Evolutionary conservation across 495 filamentous ascomycete genomes (phyloP).

Genomic region (Aspergillus taichungensis): DNA sequence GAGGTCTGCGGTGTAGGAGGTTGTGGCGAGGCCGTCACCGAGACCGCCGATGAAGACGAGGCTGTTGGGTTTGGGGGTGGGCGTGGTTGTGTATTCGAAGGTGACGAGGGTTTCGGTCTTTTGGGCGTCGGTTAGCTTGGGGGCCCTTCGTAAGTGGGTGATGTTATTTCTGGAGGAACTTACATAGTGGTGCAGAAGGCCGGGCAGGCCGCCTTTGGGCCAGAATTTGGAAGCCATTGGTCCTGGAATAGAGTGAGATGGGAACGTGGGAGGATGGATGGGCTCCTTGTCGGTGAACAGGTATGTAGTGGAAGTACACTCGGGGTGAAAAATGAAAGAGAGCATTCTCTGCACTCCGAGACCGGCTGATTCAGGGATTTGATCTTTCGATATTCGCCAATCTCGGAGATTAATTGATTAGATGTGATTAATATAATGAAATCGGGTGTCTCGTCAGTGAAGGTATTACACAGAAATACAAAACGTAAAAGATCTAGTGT

Average conservation of each 20-base stretch:
- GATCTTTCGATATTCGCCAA: too few relatives aligned
- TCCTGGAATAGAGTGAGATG: not conserved
- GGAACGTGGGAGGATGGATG: too few relatives aligned
- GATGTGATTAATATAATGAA: too few relatives aligned
- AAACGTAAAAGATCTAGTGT: too few relatives aligned
- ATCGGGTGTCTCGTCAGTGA: too few relatives aligned
- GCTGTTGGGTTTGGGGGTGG: constrained; percentile 45
- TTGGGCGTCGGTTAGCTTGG: not conserved
- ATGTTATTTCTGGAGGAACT: constrained; percentile 1
- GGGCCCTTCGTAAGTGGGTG: not conserved
- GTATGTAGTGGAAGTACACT: too few relatives aligned
- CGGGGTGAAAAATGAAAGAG: too few relatives aligned
- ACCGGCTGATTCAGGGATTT: too few relatives aligned
- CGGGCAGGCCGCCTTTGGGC: constrained; percentile 40
- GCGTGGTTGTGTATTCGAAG: constrained; percentile 32
- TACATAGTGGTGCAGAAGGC: constrained; percentile 50
- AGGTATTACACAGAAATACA: too few relatives aligned
- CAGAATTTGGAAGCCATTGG: constrained; percentile 42
- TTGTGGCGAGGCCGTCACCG: constrained; percentile 66
- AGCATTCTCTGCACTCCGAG: too few relatives aligned
- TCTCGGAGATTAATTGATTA: too few relatives aligned
- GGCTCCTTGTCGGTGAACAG: too few relatives aligned
- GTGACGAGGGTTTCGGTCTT: constrained; percentile 40
- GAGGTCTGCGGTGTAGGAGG: constrained; percentile 49
- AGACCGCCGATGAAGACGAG: constrained; percentile 79